These are phyloP conservation scores for Lathyrus aphaca DNA, from an alignment of 306 rosid genomes.

Conservation along the genomic window DNA sequence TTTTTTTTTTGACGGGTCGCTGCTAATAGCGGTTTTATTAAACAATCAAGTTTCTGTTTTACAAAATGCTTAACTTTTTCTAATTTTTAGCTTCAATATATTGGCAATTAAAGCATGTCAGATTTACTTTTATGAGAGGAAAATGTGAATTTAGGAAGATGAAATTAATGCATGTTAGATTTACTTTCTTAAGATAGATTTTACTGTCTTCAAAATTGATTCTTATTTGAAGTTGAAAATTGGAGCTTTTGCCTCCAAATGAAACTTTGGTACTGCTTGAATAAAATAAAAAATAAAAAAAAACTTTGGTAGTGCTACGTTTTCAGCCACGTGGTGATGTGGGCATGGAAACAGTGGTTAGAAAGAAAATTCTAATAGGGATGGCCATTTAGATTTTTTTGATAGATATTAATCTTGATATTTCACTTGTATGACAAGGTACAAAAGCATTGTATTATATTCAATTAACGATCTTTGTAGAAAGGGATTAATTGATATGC, in stretches of 20 bases:
- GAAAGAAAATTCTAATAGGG: too few relatives aligned
- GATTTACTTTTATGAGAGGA: not conserved
- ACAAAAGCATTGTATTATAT: too few relatives aligned
- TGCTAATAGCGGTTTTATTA: not conserved
- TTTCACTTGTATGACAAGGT: too few relatives aligned
- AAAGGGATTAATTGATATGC: too few relatives aligned
- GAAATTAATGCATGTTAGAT: constrained; percentile 2
- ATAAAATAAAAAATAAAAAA: too few relatives aligned
- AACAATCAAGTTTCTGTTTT: not conserved
- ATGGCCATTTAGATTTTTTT: too few relatives aligned
- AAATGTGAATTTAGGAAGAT: not conserved
- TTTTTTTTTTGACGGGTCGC: too few relatives aligned
- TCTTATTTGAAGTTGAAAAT: not conserved
- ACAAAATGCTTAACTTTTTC: not conserved
- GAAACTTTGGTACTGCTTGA: not conserved
- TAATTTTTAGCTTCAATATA: not conserved
- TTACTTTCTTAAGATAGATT: not conserved
- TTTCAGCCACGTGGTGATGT: too few relatives aligned
- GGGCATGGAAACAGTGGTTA: too few relatives aligned
- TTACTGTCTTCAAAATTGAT: not conserved
- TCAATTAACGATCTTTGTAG: too few relatives aligned
- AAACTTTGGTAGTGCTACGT: not conserved
- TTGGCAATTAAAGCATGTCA: not conserved
- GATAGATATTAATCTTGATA: too few relatives aligned
- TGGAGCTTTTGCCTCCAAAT: not conserved